Evolutionary conservation across 2,329 filamentous ascomycete species (phyloP).

Genomic region (Cyphellophora attinorum): DNA sequence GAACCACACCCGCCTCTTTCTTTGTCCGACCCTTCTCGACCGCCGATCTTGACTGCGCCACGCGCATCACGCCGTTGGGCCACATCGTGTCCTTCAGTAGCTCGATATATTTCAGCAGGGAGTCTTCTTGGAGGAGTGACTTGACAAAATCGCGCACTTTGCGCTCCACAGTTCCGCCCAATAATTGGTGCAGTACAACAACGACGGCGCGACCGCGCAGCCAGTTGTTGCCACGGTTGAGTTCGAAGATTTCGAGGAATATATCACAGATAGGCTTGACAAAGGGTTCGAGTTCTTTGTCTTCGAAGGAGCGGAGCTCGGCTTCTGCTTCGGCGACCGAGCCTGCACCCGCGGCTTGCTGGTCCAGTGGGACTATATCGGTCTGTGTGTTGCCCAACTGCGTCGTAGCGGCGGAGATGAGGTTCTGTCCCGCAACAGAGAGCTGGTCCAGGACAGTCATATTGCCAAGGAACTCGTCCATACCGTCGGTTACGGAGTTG

Average conservation of each 20-base stretch:
- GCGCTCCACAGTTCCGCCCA: constrained; percentile 91
- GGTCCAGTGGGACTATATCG: constrained; percentile 23
- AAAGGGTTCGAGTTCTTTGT: constrained; percentile 81
- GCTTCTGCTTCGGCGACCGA: constrained; percentile 73
- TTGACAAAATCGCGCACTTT: constrained; percentile 83
- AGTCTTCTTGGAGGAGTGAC: constrained; percentile 65
- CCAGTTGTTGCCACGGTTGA: constrained; percentile 95
- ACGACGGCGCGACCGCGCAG: constrained; percentile 90
- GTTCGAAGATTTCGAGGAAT: constrained; percentile 89
- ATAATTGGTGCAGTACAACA: constrained; percentile 87
- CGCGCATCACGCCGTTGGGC: constrained; percentile 48
- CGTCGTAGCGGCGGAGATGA: constrained; percentile 46
- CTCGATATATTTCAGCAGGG: constrained; percentile 64
- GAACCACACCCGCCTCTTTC: constrained; percentile 78
- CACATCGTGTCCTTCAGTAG: constrained; percentile 70
- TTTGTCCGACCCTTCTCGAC: constrained; percentile 71
- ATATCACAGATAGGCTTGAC: constrained; percentile 98
- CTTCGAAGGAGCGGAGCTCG: constrained; percentile 86
- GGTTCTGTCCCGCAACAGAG: constrained; percentile 81
- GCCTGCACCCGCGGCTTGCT: too few species aligned
- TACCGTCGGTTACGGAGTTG: constrained; percentile 91
- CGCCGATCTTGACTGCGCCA: constrained; percentile 48
- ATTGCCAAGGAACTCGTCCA: constrained; percentile 96
- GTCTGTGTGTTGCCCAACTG: constrained; percentile 32
- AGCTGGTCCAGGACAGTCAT: constrained; percentile 92